Percentiles rank a stretch among this genome's conserved stretches.
Conservation (phyloP, 1,139 yeast species). For the Protomyces lactucae-debilis region DNA sequence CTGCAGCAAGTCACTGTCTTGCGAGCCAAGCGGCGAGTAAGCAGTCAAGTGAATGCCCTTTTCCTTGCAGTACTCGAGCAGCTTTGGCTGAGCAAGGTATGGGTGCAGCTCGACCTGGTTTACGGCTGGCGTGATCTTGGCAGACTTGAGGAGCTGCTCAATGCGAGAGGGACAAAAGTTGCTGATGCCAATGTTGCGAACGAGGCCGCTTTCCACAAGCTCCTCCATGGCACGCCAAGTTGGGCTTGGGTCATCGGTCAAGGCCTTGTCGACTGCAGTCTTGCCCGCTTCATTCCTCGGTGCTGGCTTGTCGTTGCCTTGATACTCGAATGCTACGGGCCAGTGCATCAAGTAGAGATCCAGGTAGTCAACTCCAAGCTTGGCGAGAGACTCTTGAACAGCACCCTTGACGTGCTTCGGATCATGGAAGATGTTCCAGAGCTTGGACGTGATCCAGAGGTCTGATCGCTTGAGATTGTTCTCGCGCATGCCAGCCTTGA, state of each 20-base stretch:
- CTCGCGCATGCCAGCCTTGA: conserved; percentile 43
- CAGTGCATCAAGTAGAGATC: conserved; percentile 46
- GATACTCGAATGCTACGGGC: conserved; percentile 23
- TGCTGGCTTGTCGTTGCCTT: background rate
- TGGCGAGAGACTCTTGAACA: conserved; percentile 49
- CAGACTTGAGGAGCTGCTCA: conserved; percentile 61
- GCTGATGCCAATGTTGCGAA: conserved; percentile 66
- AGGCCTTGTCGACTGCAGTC: background rate
- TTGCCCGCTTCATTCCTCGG: conserved; percentile 21
- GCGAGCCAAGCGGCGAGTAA: conserved; percentile 29
- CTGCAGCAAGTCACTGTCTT: conserved; percentile 38
- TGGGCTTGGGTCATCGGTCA: conserved; percentile 23
- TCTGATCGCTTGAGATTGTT: conserved; percentile 67
- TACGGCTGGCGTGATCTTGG: conserved; percentile 69
- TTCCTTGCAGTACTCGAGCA: conserved; percentile 26
- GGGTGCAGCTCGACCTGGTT: conserved; percentile 68
- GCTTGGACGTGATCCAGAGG: conserved; percentile 71
- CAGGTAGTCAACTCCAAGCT: conserved; percentile 55
- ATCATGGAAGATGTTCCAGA: conserved; percentile 39
- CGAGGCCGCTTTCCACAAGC: conserved; percentile 54
- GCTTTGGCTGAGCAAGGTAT: conserved; percentile 28
- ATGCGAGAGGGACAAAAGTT: conserved; percentile 73
- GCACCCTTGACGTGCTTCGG: conserved; percentile 50
- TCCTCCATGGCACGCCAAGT: conserved; percentile 66
- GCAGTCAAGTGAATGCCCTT: conserved; percentile 33